Evolutionary conservation across 139 green algal genomes (phyloP), one percentile per base, ranked within the genome.

Genomic region (Dunaliella primolecta): DNA sequence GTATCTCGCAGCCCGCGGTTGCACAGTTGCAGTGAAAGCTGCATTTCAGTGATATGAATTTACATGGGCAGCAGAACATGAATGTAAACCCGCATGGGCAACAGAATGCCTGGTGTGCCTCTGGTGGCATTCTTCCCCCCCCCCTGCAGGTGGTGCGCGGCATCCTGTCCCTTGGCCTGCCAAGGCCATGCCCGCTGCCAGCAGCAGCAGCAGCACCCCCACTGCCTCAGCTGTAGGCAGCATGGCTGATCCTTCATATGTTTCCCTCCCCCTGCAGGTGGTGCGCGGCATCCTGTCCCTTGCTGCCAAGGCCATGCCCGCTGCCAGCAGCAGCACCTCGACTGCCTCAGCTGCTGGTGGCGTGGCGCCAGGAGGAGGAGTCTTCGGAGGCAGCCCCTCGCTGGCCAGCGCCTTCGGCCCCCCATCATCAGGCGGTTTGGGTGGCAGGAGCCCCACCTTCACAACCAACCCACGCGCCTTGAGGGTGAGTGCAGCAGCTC

Each of bases 231-330:
- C n/a, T n/a, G n/a, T n/a, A n/a, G n/a, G n/a, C n/a, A n/a, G n/a
- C n/a, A n/a, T n/a, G n/a, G n/a, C n/a, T n/a, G n/a, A n/a, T n/a
- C n/a, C n/a, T n/a, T n/a, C n/a, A n/a, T n/a, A n/a, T n/a, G n/a
- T n/a, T n/a, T n/a, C n/a, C n/a, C n/a, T n/a, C n/a, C n/a, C n/a
- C n/a, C n/a, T n/a, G n/a, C n/a, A 38, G 75, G 75, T 85, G 32
- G 82, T 93, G 2, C 78, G 86, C 21, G 86, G 56, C 24, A 57
- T 89, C 27, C 78, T 89, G 37, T 76, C 70, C n/a, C 84, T 91
- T 2, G 56, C 86, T 27, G 24, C 80, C 32, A 37, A 85, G 25
- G 30, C 78, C 46, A 80, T 80, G 75, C 46, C 38, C 80, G 31
- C 80, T 0, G 11, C 36, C 32, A 37, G 75, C 75, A 36, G 75